Percentiles rank a stretch among this genome's conserved stretches.
These are phyloP conservation scores for Sungouiella blattae DNA, from an alignment of 805 yeast species.

Conservation along the genomic window DNA sequence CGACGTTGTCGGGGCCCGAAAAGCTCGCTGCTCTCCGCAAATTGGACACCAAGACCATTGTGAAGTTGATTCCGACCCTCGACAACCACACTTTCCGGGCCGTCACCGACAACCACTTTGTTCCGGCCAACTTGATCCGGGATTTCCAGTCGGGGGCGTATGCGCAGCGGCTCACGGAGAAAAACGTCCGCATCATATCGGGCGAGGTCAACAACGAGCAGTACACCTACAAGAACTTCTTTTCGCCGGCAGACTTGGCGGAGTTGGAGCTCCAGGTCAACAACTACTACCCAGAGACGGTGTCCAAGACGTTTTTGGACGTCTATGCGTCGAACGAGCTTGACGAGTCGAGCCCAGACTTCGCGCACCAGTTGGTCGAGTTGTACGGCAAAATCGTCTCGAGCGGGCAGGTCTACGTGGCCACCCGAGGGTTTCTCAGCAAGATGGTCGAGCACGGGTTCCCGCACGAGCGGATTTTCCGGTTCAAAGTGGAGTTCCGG, in stretches of 20 bases:
- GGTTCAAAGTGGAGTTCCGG: conserved; percentile 28
- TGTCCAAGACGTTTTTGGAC: conserved; percentile 20
- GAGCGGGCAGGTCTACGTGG: conserved; percentile 38
- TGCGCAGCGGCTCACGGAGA: conserved; percentile 18
- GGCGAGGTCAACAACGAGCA: conserved; percentile 37
- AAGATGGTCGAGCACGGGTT: conserved; percentile 23
- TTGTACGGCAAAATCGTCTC: conserved; percentile 33
- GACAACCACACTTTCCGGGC: conserved; percentile 35
- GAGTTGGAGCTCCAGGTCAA: conserved; percentile 28
- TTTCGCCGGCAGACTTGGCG: conserved; percentile 24
- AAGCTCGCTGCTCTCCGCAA: conserved; percentile 13
- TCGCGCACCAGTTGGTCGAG: conserved; percentile 15
- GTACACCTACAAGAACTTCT: conserved; percentile 23
- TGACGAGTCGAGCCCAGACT: conserved; percentile 12
- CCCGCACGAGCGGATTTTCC: conserved; percentile 22
- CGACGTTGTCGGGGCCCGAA: conserved; percentile 12
- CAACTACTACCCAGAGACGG: conserved; percentile 33
- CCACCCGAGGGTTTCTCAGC: conserved; percentile 34
- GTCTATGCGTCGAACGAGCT: conserved; percentile 16
- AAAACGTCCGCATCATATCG: conserved; percentile 19
- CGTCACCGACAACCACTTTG: conserved; percentile 36
- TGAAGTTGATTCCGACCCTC: conserved; percentile 19
- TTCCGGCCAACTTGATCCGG: conserved; percentile 22
- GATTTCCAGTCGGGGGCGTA: conserved; percentile 29
- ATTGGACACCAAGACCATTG: conserved; percentile 9